phyloP scores from a whole-genome alignment of 1,284 basidiomycete genomes.

The Grifola frondosa region DNA sequence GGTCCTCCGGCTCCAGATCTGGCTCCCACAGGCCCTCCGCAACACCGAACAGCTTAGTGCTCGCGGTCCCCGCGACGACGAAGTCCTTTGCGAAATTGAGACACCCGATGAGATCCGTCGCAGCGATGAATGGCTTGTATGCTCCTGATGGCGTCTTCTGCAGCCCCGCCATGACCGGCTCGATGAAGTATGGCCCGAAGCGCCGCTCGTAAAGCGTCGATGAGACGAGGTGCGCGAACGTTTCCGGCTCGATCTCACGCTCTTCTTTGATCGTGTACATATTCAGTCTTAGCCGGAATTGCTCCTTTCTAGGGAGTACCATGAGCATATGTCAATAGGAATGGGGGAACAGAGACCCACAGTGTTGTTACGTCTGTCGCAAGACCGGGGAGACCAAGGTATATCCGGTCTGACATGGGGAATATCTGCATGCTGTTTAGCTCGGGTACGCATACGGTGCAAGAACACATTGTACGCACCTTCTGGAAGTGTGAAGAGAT shows the following conservation, averaged over 20 bases:
- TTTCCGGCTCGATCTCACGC: constrained; percentile 93
- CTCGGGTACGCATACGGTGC: not conserved
- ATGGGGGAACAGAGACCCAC: constrained; percentile 43
- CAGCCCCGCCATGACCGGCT: constrained; percentile 94
- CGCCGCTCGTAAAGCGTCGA: constrained; percentile 97
- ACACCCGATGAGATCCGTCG: constrained; percentile 96
- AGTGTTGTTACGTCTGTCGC: constrained; percentile 93
- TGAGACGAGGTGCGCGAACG: constrained; percentile 94
- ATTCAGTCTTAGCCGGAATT: constrained; percentile 92
- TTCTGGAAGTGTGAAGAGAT: constrained; percentile 95
- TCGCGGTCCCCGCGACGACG: constrained; percentile 93
- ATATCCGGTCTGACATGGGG: constrained; percentile 91
- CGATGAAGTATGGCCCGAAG: constrained; percentile 97
- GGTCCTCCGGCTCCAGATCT: constrained; percentile 91
- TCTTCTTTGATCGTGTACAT: constrained; percentile 99
- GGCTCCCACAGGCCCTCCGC: constrained; percentile 99
- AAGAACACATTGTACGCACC: constrained; percentile 43
- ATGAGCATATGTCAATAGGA: not conserved
- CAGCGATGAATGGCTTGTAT: constrained; percentile 92
- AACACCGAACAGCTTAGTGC: constrained; percentile 93
- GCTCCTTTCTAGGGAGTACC: constrained; percentile 64
- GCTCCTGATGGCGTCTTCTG: constrained; percentile 73
- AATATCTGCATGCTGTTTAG: constrained; percentile 67
- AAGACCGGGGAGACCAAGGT: constrained; percentile 90
- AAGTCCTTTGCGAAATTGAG: constrained; percentile 96